phyloP scores from a whole-genome alignment of 2,329 filamentous ascomycete genomes.

The Xylaria sp. region DNA sequence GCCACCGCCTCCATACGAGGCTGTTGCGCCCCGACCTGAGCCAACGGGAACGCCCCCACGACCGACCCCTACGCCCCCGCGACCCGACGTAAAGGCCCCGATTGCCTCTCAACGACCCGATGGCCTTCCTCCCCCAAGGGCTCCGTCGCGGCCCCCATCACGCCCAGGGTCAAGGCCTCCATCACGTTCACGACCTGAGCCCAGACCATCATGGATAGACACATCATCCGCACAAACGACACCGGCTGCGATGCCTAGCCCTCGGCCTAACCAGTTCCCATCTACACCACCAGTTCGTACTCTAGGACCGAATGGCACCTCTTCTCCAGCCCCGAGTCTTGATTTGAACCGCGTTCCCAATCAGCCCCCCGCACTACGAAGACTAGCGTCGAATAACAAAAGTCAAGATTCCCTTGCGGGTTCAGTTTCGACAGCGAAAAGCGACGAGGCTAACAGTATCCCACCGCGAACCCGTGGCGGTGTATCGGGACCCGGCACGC shows the following conservation, averaged over 20 bases:
- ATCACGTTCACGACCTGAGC: conserved; percentile 31
- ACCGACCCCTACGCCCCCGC: conserved; percentile 24
- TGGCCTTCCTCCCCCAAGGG: conserved; percentile 27
- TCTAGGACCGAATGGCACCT: conserved; percentile 48
- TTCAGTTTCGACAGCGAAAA: conserved; percentile 52
- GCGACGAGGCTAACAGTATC: conserved; percentile 57
- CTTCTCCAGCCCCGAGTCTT: conserved; percentile 58
- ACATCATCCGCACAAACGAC: conserved; percentile 9
- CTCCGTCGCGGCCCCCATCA: conserved; percentile 28
- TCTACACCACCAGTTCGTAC: conserved; percentile 38
- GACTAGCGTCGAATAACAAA: conserved; percentile 56
- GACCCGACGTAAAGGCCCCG: conserved; percentile 20
- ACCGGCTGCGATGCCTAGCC: conserved; percentile 25
- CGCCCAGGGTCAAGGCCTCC: conserved; percentile 28
- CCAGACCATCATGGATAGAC: conserved; percentile 28
- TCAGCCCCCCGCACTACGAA: conserved; percentile 50
- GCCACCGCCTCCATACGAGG: conserved; percentile 33
- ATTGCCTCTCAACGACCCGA: conserved; percentile 30
- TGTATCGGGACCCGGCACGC: conserved; percentile 46
- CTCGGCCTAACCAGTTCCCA: conserved; percentile 34
- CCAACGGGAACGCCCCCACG: conserved; percentile 33
- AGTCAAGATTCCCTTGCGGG: conserved; percentile 63
- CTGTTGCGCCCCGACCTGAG: conserved; percentile 31
- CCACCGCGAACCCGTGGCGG: conserved; percentile 61
- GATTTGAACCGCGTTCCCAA: conserved; percentile 53